Evolutionary conservation across 148 eudicot genomes (phyloP).

Genomic region (Rhododendron kiyosumense): DNA sequence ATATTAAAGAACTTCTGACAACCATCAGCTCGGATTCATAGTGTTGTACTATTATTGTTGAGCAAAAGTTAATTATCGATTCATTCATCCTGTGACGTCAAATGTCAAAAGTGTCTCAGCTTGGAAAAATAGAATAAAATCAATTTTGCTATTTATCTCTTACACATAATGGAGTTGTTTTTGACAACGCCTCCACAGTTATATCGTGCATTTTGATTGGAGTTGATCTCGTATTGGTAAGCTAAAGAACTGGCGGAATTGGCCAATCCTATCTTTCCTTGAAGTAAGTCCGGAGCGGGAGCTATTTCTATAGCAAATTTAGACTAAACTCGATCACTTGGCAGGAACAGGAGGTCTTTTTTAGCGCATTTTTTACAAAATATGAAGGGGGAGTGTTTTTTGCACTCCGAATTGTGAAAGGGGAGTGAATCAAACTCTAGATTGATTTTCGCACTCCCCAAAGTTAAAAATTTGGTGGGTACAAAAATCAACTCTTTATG

Average conservation of each 20-base stretch:
- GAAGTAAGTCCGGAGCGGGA: too few species aligned
- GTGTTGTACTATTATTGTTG: conserved; percentile 24
- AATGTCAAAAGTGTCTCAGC: not conserved
- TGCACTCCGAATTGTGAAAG: not conserved
- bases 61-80: not conserved
- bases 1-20: conserved; percentile 77
- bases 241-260: too few species aligned
- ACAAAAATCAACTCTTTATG: too few species aligned
- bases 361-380: not conserved
- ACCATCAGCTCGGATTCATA: not conserved
- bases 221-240: not conserved
- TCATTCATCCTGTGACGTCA: conserved; percentile 15
- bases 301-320: too few species aligned
- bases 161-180: not conserved
- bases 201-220: not conserved
- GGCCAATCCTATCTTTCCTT: too few species aligned
- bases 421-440: too few species aligned
- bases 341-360: too few species aligned
- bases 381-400: not conserved
- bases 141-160: not conserved
- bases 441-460: too few species aligned
- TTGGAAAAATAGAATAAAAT: not conserved
- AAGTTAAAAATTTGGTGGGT: too few species aligned
- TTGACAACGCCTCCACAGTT: not conserved
- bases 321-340: too few species aligned